Conservation (phyloP, 257 asterid species). For the Gentiana macrophylla region DNA sequence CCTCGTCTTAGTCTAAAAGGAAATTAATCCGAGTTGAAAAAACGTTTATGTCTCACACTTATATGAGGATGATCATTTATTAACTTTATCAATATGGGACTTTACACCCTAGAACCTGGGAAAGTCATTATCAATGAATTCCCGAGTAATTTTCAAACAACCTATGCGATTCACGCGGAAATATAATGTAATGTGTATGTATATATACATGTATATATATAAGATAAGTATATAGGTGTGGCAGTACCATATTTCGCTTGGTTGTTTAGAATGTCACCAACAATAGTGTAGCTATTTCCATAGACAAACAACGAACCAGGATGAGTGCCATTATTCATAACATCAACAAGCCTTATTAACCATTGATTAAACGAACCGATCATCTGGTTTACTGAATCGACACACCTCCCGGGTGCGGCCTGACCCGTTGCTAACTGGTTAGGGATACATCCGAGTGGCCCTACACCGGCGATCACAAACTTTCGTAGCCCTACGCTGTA, state of each 20-base stretch:
- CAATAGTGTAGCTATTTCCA: constrained; percentile 47
- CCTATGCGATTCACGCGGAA: too few species aligned
- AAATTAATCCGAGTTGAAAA: too few species aligned
- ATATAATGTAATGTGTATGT: too few species aligned
- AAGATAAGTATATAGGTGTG: too few species aligned
- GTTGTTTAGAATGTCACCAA: constrained; percentile 62
- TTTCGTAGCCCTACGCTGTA: constrained; percentile 68
- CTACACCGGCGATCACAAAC: constrained; percentile 54
- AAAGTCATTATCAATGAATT: too few species aligned
- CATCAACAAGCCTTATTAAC: constrained; percentile 34
- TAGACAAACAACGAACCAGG: constrained; percentile 68
- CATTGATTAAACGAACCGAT: constrained; percentile 65
- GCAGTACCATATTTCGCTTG: constrained; percentile 29
- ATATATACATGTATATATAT: neutral
- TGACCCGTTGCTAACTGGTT: constrained; percentile 63
- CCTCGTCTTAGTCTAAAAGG: too few species aligned
- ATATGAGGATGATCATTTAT: too few species aligned
- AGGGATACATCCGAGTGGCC: constrained; percentile 92
- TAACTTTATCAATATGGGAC: too few species aligned
- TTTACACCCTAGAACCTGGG: too few species aligned
- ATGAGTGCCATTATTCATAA: constrained; percentile 57
- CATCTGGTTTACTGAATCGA: constrained; percentile 71
- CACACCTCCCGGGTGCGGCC: constrained; percentile 63
- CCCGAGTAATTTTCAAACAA: too few species aligned
- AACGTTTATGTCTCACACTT: too few species aligned